A percentile compares a stretch with the other conserved stretches of the same genome.
Conservation (phyloP, 2,329 filamentous ascomycete genomes). For the Dactylonectria macrodidyma region DNA sequence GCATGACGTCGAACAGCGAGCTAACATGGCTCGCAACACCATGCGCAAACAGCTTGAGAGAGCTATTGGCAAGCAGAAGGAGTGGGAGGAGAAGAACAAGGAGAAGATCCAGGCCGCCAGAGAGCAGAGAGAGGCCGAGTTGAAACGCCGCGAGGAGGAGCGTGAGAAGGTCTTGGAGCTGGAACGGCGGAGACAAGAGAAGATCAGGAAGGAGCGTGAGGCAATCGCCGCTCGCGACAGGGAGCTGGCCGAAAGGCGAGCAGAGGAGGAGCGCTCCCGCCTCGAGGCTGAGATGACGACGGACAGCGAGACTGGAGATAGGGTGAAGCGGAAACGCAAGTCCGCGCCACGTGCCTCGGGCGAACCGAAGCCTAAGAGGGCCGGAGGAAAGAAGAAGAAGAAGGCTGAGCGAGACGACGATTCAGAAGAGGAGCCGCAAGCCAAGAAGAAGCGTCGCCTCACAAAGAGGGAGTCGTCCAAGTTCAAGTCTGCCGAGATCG, state of each 20-base stretch:
- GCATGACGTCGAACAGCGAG: slow-evolving; percentile 91
- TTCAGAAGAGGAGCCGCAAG: slow-evolving; percentile 60
- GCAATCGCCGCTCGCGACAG: slow-evolving; percentile 84
- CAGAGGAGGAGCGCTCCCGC: slow-evolving; percentile 52
- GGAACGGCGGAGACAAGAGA: slow-evolving; percentile 81
- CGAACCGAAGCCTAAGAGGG: slow-evolving; percentile 60
- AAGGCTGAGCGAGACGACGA: slow-evolving; percentile 59
- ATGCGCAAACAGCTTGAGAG: slow-evolving; percentile 93
- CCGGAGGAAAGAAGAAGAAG: slow-evolving; percentile 63
- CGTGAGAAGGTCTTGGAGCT: slow-evolving; percentile 76
- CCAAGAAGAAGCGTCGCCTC: slow-evolving; percentile 75
- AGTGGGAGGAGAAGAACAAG: slow-evolving; percentile 95
- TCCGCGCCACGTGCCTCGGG: slow-evolving; percentile 55
- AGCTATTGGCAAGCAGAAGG: slow-evolving; percentile 85
- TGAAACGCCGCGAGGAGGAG: slow-evolving; percentile 83
- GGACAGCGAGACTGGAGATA: slow-evolving; percentile 86
- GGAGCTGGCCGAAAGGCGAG: slow-evolving; percentile 76
- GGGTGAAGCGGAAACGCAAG: slow-evolving; percentile 83
- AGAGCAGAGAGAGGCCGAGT: slow-evolving; percentile 84
- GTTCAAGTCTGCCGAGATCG: slow-evolving; percentile 88
- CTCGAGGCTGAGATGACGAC: slow-evolving; percentile 83
- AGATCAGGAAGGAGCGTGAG: slow-evolving; percentile 89
- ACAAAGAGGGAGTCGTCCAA: slow-evolving; percentile 70
- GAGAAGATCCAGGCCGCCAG: slow-evolving; percentile 87
- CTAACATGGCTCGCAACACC: slow-evolving; percentile 97